A percentile compares a stretch with the other conserved stretches of the same genome.
phyloP scores from a whole-genome alignment of 2,329 filamentous ascomycete species.

The Talaromyces sp. region DNA sequence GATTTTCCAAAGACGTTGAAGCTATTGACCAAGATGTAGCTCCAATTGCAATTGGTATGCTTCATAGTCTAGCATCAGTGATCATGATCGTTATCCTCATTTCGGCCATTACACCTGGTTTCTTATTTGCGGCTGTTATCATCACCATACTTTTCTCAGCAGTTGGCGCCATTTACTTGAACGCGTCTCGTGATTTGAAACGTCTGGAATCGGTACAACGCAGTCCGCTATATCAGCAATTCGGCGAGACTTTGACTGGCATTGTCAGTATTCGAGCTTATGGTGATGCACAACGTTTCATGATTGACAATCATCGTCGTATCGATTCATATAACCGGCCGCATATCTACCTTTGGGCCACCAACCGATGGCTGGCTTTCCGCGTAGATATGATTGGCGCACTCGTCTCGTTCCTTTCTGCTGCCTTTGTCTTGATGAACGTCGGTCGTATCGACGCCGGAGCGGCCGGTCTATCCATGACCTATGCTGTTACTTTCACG shows the following conservation, averaged over 20 bases:
- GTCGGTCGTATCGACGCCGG: conserved; percentile 81
- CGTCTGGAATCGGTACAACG: conserved; percentile 88
- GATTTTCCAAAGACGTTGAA: conserved; percentile 96
- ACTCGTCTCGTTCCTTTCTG: conserved; percentile 87
- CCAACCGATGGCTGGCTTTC: conserved; percentile 94
- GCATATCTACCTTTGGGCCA: conserved; percentile 94
- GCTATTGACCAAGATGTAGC: conserved; percentile 94
- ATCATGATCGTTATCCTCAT: conserved; percentile 85
- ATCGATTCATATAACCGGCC: conserved; percentile 90
- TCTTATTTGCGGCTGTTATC: conserved; percentile 79
- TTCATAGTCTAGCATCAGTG: conserved; percentile 63
- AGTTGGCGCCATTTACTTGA: conserved; percentile 82
- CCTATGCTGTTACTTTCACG: conserved; percentile 93
- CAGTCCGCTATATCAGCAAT: conserved; percentile 95
- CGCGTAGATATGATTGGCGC: conserved; percentile 87
- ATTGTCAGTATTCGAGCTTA: conserved; percentile 97
- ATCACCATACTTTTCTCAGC: conserved; percentile 78
- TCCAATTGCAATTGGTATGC: conserved; percentile 74
- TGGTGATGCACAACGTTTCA: conserved; percentile 87
- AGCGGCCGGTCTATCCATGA: conserved; percentile 86
- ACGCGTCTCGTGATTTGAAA: conserved; percentile 91
- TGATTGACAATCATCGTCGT: conserved; percentile 79
- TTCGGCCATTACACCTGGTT: conserved; percentile 80
- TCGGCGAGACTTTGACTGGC: conserved; percentile 88
- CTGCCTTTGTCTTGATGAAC: conserved; percentile 80